Conservation (phyloP, 768 basidiomycete species). For the Boletus huronensis region DNA sequence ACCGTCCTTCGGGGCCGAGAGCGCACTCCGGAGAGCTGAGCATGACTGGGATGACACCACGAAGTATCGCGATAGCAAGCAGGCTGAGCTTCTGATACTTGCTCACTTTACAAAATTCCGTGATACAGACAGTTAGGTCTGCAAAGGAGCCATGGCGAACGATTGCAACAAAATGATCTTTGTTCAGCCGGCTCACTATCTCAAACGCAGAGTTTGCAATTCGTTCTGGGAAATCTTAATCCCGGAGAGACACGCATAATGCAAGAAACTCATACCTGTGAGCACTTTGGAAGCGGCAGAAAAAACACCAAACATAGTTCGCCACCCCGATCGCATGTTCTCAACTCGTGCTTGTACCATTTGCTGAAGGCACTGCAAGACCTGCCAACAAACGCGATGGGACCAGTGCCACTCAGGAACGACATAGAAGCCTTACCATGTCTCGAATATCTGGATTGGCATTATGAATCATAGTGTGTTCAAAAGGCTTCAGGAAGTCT, state of each 20-base stretch:
- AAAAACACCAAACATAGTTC: conserved; percentile 99
- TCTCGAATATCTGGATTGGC: conserved; percentile 93
- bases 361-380: conserved; percentile 95
- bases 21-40: conserved; percentile 71
- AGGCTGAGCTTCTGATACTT: conserved; percentile 99
- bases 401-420: neutral
- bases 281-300: conserved; percentile 92
- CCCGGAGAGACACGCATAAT: neutral
- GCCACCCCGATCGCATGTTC: conserved; percentile 97
- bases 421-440: conserved; percentile 57
- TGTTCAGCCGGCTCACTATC: conserved; percentile 87
- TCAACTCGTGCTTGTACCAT: conserved; percentile 95
- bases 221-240: conserved; percentile 53
- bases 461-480: conserved; percentile 97
- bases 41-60: conserved; percentile 91
- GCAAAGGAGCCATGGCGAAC: conserved; percentile 93
- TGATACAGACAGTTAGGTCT: conserved; percentile 94
- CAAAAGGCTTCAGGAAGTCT: conserved; percentile 97
- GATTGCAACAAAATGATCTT: conserved; percentile 86
- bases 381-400: conserved; percentile 42
- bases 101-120: conserved; percentile 98
- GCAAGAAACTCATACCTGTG: conserved; percentile 53
- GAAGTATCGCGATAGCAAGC: conserved; percentile 94
- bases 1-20: conserved; percentile 31
- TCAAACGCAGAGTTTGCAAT: conserved; percentile 94